A percentile compares a stretch with the other conserved stretches of the same genome.
Evolutionary conservation across 1,284 basidiomycete species (phyloP).

Genomic region (Phellinidium pouzarii): DNA sequence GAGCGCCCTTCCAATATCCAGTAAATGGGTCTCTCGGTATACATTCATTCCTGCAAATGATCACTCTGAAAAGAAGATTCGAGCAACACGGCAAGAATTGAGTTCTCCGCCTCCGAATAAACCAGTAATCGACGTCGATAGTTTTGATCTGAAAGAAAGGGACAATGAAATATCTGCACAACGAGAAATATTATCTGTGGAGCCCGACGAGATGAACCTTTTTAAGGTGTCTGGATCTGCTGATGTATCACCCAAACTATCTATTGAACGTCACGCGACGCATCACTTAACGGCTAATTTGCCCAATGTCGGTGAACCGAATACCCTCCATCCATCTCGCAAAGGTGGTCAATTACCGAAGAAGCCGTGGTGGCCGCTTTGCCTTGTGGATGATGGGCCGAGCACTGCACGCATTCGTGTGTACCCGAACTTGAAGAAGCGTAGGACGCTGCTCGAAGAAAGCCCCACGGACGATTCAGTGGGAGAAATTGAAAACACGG

Average conservation of each 20-base stretch:
- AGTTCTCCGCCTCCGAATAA: background rate
- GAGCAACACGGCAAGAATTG: background rate
- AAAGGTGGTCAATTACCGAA: too few relatives aligned
- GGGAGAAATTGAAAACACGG: slow-evolving; percentile 4
- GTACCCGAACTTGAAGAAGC: too few relatives aligned
- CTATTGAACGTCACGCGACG: background rate
- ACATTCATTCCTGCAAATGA: background rate
- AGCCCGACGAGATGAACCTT: background rate
- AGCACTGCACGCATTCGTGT: too few relatives aligned
- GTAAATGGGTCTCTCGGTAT: background rate
- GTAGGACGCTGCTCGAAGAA: background rate
- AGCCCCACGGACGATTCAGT: background rate
- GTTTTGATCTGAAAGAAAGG: background rate
- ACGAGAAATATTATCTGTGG: background rate
- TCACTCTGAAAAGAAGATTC: background rate
- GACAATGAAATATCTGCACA: background rate
- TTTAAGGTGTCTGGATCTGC: background rate
- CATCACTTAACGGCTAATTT: background rate
- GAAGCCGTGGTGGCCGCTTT: too few relatives aligned
- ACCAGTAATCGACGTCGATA: background rate
- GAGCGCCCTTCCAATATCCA: background rate
- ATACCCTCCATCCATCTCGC: too few relatives aligned
- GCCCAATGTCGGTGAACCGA: background rate
- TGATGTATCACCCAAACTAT: background rate
- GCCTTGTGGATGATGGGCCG: too few relatives aligned